phyloP scores from a whole-genome alignment of 2,329 filamentous ascomycete genomes.

The Byssothecium circinans region DNA sequence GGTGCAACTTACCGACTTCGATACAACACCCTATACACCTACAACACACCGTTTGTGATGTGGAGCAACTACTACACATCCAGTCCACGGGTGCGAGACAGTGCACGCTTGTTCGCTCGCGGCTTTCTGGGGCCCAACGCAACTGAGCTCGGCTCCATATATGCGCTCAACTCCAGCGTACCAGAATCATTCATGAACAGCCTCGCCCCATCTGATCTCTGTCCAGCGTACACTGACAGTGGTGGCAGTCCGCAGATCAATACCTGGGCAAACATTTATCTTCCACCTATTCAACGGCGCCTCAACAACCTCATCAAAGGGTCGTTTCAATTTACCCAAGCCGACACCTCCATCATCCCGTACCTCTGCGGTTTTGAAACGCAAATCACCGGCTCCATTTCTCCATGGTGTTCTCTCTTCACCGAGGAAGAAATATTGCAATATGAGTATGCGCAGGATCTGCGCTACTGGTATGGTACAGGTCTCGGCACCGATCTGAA shows the following conservation, averaged over 20 bases:
- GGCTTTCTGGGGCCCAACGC: constrained; percentile 63
- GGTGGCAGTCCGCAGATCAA: constrained; percentile 52
- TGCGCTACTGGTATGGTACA: constrained; percentile 68
- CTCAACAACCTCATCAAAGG: constrained; percentile 59
- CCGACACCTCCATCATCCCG: constrained; percentile 61
- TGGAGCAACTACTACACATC: constrained; percentile 66
- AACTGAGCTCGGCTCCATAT: constrained; percentile 56
- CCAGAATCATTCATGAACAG: constrained; percentile 62
- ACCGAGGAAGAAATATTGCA: constrained; percentile 62
- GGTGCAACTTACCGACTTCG: constrained; percentile 53
- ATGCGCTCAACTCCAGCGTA: constrained; percentile 61
- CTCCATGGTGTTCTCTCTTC: constrained; percentile 65
- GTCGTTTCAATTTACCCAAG: constrained; percentile 56
- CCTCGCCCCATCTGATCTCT: constrained; percentile 64
- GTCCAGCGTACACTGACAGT: constrained; percentile 60
- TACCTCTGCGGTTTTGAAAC: constrained; percentile 74
- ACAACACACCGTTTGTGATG: constrained; percentile 57
- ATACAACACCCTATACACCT: constrained; percentile 54
- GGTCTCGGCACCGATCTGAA: constrained; percentile 60
- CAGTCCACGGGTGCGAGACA: constrained; percentile 61
- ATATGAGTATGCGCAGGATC: constrained; percentile 69
- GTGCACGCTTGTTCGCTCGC: constrained; percentile 62
- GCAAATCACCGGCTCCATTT: constrained; percentile 63
- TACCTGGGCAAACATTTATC: constrained; percentile 55
- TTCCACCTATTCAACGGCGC: constrained; percentile 57